These are phyloP conservation scores for Candida caryicola DNA, from an alignment of 805 yeast genomes.

Conservation along the genomic window DNA sequence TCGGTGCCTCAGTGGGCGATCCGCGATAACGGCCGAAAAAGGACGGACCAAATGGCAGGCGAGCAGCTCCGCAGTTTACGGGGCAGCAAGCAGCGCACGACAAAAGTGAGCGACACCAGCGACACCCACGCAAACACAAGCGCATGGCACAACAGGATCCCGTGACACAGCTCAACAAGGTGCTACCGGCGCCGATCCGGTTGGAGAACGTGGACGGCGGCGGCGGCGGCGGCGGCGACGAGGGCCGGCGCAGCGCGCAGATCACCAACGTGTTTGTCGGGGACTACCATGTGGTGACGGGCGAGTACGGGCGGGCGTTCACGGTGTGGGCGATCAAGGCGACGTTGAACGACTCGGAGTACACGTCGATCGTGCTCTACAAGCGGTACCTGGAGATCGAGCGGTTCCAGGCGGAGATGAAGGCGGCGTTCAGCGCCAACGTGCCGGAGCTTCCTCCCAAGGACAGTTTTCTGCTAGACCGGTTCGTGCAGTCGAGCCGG, in stretches of 20 bases:
- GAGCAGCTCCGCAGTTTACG: no score
- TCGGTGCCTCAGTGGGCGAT: no score
- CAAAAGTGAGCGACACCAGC: no score
- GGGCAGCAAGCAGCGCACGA: no score
- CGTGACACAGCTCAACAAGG: slow-evolving; percentile 23
- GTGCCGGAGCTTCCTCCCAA: slow-evolving; percentile 55
- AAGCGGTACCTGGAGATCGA: slow-evolving; percentile 68
- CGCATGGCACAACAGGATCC: not conserved
- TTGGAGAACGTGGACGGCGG: slow-evolving; percentile 22
- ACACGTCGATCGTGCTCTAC: slow-evolving; percentile 45
- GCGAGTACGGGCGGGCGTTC: slow-evolving; percentile 37
- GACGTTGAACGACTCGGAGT: slow-evolving; percentile 33
- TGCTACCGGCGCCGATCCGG: slow-evolving; percentile 11
- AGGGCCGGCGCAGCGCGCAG: not conserved
- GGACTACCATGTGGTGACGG: slow-evolving; percentile 36
- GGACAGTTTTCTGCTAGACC: slow-evolving; percentile 37
- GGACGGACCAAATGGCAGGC: no score
- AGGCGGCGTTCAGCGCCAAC: slow-evolving; percentile 31
- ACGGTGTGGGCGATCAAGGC: slow-evolving; percentile 40
- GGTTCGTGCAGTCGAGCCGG: slow-evolving; percentile 35
- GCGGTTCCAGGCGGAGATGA: slow-evolving; percentile 40
- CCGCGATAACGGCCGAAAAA: no score
- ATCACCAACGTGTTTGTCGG: slow-evolving; percentile 28
- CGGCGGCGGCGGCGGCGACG: not conserved
- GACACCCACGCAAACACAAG: no score